Evolutionary conservation across 2,329 filamentous ascomycete genomes (phyloP).

Genomic region (Rhytidhysteron rufulum): DNA sequence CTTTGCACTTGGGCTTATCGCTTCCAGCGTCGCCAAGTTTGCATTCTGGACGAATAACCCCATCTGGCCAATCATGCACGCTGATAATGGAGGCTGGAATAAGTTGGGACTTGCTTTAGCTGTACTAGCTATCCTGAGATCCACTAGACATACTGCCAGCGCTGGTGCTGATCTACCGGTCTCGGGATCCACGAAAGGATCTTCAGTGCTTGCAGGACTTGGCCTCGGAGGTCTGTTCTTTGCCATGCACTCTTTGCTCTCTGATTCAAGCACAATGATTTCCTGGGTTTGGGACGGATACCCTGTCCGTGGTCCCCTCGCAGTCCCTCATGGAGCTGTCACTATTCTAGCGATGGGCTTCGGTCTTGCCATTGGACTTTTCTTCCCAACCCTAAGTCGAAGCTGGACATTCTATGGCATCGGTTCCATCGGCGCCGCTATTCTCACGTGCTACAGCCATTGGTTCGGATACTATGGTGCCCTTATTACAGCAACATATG

Average conservation of each 20-base stretch:
- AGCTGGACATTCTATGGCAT: conserved; percentile 77
- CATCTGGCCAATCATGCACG: conserved; percentile 91
- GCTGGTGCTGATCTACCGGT: conserved; percentile 44
- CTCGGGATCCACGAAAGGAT: conserved; percentile 60
- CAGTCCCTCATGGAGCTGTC: conserved; percentile 83
- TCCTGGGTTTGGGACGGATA: conserved; percentile 98
- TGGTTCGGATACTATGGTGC: conserved; percentile 91
- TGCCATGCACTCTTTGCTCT: conserved; percentile 84
- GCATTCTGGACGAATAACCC: conserved; percentile 94
- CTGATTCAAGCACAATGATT: conserved; percentile 98
- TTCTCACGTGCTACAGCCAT: conserved; percentile 72
- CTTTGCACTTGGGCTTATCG: conserved; percentile 75
- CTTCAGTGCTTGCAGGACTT: conserved; percentile 66
- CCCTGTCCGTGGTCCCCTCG: conserved; percentile 80
- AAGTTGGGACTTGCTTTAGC: conserved; percentile 74
- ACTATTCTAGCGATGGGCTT: conserved; percentile 84
- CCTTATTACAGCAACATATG: conserved; percentile 69
- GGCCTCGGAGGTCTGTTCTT: conserved; percentile 85
- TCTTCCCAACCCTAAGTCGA: conserved; percentile 64
- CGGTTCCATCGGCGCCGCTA: conserved; percentile 72
- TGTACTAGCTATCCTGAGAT: conserved; percentile 68
- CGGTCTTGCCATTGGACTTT: conserved; percentile 73
- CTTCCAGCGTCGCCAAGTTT: conserved; percentile 87
- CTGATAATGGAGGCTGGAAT: conserved; percentile 88
- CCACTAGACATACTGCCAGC: conserved; percentile 62